These are phyloP conservation scores for Dictyostelium purpureum DNA, from an alignment of 78 protist species.

Conservation along the genomic window DNA sequence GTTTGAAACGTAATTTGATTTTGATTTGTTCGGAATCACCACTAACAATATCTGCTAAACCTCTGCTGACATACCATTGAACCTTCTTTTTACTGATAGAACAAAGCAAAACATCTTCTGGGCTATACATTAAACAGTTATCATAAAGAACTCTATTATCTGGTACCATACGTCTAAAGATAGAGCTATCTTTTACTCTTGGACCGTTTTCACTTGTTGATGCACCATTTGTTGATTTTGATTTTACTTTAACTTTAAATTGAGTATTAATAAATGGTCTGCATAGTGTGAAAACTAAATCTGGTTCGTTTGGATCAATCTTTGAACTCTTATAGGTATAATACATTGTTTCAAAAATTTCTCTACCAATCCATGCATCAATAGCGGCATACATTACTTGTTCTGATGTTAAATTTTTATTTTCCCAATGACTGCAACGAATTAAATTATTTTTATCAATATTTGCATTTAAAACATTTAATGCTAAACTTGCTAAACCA, in stretches of 20 bases:
- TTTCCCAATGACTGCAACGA: conserved; percentile 75
- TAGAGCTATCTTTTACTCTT: not conserved
- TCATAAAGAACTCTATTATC: conserved; percentile 56
- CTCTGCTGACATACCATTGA: conserved; percentile 46
- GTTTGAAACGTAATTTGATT: conserved; percentile 27
- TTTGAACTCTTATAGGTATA: not conserved
- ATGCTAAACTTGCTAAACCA: conserved; percentile 58
- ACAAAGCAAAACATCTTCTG: conserved; percentile 36
- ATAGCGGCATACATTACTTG: conserved; percentile 74
- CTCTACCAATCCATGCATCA: conserved; percentile 71
- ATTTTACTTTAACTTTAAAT: conserved; percentile 27
- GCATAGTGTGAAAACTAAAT: not conserved
- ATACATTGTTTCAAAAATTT: conserved; percentile 17
- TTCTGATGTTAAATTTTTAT: conserved; percentile 1
- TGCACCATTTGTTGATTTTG: not conserved
- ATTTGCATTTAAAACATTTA: not conserved
- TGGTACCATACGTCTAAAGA: not conserved
- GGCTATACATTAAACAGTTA: conserved; percentile 56
- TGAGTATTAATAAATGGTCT: conserved; percentile 32
- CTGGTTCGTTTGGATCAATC: conserved; percentile 1
- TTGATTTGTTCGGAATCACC: conserved; percentile 32
- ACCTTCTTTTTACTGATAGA: conserved; percentile 65
- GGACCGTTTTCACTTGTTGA: not conserved
- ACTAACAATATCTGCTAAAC: not conserved
- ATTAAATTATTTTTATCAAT: conserved; percentile 22